Percentiles rank a stretch among this genome's conserved stretches.
Evolutionary conservation across 2,329 filamentous ascomycete genomes (phyloP).

Genomic region (Beauveria asiatica): DNA sequence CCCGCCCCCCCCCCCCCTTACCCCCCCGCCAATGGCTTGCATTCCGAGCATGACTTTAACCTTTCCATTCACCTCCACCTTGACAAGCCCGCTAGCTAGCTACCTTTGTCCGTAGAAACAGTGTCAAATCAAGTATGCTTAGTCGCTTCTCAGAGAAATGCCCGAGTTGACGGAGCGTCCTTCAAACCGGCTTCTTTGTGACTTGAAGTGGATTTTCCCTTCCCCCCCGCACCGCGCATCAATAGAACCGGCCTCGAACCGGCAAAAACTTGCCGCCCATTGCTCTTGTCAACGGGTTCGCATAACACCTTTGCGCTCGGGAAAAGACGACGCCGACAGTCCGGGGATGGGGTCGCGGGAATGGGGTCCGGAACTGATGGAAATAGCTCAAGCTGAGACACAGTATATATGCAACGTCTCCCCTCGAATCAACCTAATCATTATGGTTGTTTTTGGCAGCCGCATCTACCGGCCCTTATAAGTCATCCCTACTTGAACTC

Average conservation of each 20-base stretch:
- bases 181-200: background rate
- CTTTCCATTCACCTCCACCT: background rate
- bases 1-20: too few relatives aligned
- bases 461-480: background rate
- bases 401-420: background rate
- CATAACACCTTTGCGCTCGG: background rate
- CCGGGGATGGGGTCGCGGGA: background rate
- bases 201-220: background rate
- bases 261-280: constrained; percentile 3
- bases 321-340: background rate
- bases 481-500: background rate
- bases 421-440: background rate
- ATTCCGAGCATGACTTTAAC: background rate
- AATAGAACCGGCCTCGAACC: constrained; percentile 2
- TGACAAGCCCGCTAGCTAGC: background rate
- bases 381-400: background rate
- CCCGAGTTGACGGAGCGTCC: background rate
- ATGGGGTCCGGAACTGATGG: background rate
- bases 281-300: background rate
- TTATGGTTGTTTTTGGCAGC: background rate
- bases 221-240: background rate
- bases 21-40: background rate
- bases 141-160: background rate
- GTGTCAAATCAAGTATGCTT: background rate
- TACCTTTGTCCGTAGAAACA: background rate